Evolutionary conservation across 441 rosid genomes (phyloP).

Genomic region (Gossypium trilobum): DNA sequence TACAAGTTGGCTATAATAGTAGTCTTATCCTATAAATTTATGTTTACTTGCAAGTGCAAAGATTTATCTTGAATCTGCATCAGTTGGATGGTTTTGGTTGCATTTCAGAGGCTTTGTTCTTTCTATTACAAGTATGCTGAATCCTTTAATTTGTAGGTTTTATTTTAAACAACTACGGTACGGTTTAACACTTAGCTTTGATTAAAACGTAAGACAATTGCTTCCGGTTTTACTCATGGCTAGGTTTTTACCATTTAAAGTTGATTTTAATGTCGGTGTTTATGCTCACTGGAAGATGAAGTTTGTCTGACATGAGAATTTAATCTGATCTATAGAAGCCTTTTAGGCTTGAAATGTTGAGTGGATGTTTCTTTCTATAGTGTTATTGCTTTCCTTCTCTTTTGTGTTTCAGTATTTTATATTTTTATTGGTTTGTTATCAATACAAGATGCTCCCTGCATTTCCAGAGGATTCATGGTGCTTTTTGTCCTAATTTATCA

Average conservation of each 20-base stretch:
- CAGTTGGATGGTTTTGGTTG: background rate
- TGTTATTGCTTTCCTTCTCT: background rate
- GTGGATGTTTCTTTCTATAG: background rate
- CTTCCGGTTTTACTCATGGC: background rate
- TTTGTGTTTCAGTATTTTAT: background rate
- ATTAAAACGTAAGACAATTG: background rate
- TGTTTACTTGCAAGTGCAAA: background rate
- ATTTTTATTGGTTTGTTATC: background rate
- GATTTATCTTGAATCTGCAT: background rate
- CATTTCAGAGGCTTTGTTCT: background rate
- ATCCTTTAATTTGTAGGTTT: background rate
- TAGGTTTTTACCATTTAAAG: background rate
- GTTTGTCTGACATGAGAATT: background rate
- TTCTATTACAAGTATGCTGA: background rate
- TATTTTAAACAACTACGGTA: background rate
- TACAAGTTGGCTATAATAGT: background rate
- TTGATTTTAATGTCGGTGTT: background rate
- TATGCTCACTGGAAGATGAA: background rate
- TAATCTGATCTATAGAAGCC: background rate
- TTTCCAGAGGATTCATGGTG: background rate
- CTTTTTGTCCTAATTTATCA: background rate
- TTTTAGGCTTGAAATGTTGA: background rate
- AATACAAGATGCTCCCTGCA: background rate
- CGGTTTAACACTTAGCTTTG: background rate
- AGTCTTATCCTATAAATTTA: background rate